These are phyloP conservation scores for Plasmodium blacklocki DNA, from an alignment of 169 alveolate species.

Conservation along the genomic window DNA sequence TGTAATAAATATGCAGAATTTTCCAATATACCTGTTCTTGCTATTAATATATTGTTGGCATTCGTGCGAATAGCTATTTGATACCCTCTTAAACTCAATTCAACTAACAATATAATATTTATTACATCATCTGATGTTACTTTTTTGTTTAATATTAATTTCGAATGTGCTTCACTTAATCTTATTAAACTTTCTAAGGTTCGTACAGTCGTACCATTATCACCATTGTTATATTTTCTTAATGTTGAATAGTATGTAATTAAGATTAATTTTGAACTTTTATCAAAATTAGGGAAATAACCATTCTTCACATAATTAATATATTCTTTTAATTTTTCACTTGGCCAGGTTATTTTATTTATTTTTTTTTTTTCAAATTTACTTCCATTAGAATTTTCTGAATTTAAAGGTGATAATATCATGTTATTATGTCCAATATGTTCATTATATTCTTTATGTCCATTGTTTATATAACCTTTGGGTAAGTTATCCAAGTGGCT, in stretches of 20 bases:
- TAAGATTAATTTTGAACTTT: constrained; percentile 69
- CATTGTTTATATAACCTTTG: too few species aligned
- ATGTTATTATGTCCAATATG: neutral
- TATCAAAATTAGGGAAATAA: constrained; percentile 74
- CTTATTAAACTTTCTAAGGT: constrained; percentile 92
- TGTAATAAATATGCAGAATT: constrained; percentile 15
- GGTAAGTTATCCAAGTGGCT: too few species aligned
- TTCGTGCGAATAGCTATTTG: constrained; percentile 43
- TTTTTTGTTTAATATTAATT: constrained; percentile 86
- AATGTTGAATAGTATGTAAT: constrained; percentile 76
- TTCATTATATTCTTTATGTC: neutral
- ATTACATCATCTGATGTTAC: constrained; percentile 89
- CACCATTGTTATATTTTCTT: constrained; percentile 69
- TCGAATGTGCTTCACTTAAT: constrained; percentile 95
- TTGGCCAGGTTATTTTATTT: constrained; percentile 21
- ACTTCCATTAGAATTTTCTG: neutral
- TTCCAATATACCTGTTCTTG: constrained; percentile 42
- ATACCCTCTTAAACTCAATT: constrained; percentile 65
- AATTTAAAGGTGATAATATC: neutral
- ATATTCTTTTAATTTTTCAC: constrained; percentile 79
- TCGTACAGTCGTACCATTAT: constrained; percentile 92
- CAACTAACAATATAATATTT: constrained; percentile 34
- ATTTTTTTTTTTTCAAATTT: neutral
- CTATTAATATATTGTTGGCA: constrained; percentile 34
- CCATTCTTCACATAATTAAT: constrained; percentile 74